A percentile compares a stretch with the other conserved stretches of the same genome.
These are phyloP conservation scores for Caryopteris hybrid DNA, from an alignment of 305 asterid genomes.

Conservation along the genomic window DNA sequence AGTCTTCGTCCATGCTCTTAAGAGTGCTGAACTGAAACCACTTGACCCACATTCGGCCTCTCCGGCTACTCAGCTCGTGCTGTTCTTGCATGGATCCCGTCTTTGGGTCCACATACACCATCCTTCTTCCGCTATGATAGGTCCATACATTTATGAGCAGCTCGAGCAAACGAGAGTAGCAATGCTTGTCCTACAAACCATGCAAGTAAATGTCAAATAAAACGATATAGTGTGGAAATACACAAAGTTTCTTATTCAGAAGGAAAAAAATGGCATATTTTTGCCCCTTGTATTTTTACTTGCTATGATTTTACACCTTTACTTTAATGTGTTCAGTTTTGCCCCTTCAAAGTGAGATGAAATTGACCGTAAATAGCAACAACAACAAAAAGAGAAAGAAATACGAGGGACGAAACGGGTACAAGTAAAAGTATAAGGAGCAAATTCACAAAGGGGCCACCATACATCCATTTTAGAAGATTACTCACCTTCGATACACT, in stretches of 20 bases:
- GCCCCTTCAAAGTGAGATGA: no score
- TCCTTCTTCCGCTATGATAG: conserved; percentile 81
- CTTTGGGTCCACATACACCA: conserved; percentile 69
- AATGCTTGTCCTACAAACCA: conserved; percentile 71
- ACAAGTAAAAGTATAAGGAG: no score
- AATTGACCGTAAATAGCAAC: no score
- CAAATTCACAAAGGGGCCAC: no score
- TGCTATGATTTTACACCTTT: no score
- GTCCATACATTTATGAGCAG: conserved; percentile 92
- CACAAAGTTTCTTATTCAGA: background rate
- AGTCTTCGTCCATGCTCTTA: conserved; percentile 87
- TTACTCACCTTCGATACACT: conserved; percentile 61
- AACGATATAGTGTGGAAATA: background rate
- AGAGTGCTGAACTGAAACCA: conserved; percentile 79
- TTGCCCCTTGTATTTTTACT: no score
- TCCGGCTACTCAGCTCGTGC: conserved; percentile 48
- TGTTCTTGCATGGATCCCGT: conserved; percentile 83
- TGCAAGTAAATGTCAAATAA: background rate
- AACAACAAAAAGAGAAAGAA: no score
- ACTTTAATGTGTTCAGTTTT: no score
- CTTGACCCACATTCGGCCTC: conserved; percentile 85
- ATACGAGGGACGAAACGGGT: no score
- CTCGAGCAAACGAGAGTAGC: conserved; percentile 87
- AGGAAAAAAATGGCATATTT: background rate
- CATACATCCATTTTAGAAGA: background rate